Percentiles rank a stretch among this genome's conserved stretches.
phyloP scores from a whole-genome alignment of 1,284 basidiomycete genomes.

The Cryptococcus floricola region DNA sequence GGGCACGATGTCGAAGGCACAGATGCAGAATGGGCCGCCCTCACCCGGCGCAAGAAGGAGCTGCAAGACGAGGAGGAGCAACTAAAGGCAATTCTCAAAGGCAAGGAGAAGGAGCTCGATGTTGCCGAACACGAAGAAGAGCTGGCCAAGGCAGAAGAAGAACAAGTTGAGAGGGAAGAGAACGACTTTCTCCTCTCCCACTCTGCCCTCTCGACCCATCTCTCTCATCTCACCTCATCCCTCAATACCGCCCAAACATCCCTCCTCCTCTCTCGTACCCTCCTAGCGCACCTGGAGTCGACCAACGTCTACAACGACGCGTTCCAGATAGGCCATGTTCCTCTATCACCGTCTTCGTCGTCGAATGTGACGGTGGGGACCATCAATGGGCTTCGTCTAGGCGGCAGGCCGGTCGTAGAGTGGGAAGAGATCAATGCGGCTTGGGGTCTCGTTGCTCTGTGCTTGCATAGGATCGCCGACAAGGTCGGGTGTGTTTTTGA shows the following conservation, averaged over 20 bases:
- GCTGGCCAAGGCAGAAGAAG: conserved; percentile 69
- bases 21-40: conserved; percentile 53
- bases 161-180: conserved; percentile 69
- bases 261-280: conserved; percentile 42
- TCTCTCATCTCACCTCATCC: conserved; percentile 8
- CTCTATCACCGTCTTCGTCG: conserved; percentile 20
- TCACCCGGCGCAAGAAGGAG: conserved; percentile 54
- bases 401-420: conserved; percentile 80
- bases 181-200: conserved; percentile 51
- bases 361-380: conserved; percentile 70
- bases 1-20: conserved; percentile 35
- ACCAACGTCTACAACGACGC: conserved; percentile 99
- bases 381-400: conserved; percentile 91
- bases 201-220: conserved; percentile 15
- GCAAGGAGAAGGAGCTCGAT: conserved; percentile 67
- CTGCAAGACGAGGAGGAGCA: conserved; percentile 68
- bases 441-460: conserved; percentile 91
- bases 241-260: conserved; percentile 34
- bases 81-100: conserved; percentile 34
- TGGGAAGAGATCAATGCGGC: conserved; percentile 99
- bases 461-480: conserved; percentile 83
- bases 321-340: conserved; percentile 86
- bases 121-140: conserved; percentile 69
- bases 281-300: conserved; percentile 63
- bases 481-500: conserved; percentile 85